Evolutionary conservation across 2,329 filamentous ascomycete genomes (phyloP).

Genomic region (Curvularia lunata): DNA sequence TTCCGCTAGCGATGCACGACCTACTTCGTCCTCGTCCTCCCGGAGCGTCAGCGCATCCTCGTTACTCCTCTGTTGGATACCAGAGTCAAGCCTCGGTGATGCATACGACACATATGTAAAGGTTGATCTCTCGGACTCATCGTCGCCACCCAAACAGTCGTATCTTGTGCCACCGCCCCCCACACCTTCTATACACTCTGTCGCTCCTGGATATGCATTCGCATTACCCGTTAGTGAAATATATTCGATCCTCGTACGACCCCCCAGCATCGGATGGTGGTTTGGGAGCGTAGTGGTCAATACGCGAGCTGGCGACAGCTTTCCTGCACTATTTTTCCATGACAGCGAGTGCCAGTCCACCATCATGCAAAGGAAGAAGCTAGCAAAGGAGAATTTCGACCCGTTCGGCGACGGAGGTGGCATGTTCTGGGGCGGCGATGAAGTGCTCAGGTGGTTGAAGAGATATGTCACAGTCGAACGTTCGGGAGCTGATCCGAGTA

Average conservation of each 20-base stretch:
- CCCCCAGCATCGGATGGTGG: conserved; percentile 97
- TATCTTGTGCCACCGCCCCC: conserved; percentile 92
- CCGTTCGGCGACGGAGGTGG: conserved; percentile 84
- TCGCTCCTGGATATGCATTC: conserved; percentile 83
- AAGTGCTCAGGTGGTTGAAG: conserved; percentile 88
- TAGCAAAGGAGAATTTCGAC: conserved; percentile 83
- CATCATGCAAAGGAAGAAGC: conserved; percentile 88
- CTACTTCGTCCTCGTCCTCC: conserved; percentile 52
- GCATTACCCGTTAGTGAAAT: conserved; percentile 88
- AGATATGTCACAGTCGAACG: conserved; percentile 83
- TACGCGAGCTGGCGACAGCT: conserved; percentile 85
- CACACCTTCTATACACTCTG: conserved; percentile 76
- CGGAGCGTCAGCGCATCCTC: conserved; percentile 65
- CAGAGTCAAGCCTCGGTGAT: conserved; percentile 85
- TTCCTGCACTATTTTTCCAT: conserved; percentile 96
- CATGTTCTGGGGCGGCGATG: conserved; percentile 98
- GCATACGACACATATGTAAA: conserved; percentile 89
- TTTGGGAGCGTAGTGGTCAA: conserved; percentile 96
- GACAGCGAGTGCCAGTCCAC: conserved; percentile 96
- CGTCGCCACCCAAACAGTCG: conserved; percentile 81
- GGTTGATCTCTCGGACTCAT: conserved; percentile 84
- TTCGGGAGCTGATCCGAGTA: conserved; percentile 83
- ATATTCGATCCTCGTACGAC: conserved; percentile 87
- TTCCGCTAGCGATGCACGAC: conserved; percentile 40
- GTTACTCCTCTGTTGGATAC: conserved; percentile 89